Percentiles rank a stretch among this genome's conserved stretches.
Evolutionary conservation across 139 green algal species (phyloP).

Genomic region (Pycnococcus provasolii): DNA sequence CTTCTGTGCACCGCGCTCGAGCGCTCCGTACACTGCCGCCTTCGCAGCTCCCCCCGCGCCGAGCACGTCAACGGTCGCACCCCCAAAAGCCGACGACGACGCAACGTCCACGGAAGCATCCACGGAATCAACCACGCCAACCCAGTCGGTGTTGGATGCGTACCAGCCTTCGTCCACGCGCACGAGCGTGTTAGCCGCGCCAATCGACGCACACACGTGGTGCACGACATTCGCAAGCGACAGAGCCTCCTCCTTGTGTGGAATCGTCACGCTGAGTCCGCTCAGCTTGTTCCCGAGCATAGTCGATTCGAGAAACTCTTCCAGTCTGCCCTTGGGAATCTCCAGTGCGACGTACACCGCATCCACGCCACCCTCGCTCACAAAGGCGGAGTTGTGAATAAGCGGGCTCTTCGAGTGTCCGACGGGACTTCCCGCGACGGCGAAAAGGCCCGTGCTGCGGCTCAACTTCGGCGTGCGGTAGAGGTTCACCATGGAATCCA

Average conservation of each 20-base stretch:
- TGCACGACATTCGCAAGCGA: constrained; percentile 6
- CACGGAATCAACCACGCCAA: too few relatives aligned
- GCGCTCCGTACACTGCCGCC: constrained; percentile 80
- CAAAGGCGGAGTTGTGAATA: constrained; percentile 37
- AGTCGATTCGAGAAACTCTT: constrained; percentile 47
- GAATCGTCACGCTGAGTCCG: constrained; percentile 67
- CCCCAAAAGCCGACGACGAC: constrained; percentile 3
- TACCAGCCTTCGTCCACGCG: constrained; percentile 44
- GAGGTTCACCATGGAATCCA: constrained; percentile 36
- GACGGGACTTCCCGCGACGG: too few relatives aligned
- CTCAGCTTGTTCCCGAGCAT: constrained; percentile 41
- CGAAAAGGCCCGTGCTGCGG: neutral
- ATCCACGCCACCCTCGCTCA: constrained; percentile 46
- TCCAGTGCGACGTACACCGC: constrained; percentile 87
- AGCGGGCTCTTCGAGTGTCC: neutral
- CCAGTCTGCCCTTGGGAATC: constrained; percentile 76
- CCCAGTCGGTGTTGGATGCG: constrained; percentile 88
- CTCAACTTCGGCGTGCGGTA: constrained; percentile 35
- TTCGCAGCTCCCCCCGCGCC: constrained; percentile 79
- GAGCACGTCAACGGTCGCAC: constrained; percentile 71
- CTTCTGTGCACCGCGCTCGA: constrained; percentile 27
- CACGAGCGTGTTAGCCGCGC: constrained; percentile 90
- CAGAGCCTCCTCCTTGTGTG: constrained; percentile 80
- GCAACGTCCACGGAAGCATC: too few relatives aligned
- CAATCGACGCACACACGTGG: constrained; percentile 44